Evolutionary conservation across 768 basidiomycete species (phyloP).

Genomic region (Aureoboletus auriporus): DNA sequence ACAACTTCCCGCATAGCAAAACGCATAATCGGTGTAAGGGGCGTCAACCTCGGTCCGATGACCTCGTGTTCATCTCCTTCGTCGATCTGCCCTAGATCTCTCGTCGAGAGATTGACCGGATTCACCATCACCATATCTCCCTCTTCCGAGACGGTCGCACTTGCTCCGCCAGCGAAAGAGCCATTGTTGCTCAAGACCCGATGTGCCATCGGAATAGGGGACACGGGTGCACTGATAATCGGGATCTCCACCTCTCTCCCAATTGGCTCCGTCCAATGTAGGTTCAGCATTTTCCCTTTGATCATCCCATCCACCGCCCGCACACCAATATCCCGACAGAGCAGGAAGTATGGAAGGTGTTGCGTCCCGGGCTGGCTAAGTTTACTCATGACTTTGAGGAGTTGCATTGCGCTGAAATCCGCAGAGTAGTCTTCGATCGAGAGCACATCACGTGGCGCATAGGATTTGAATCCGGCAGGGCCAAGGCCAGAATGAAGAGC

Average conservation of each 20-base stretch:
- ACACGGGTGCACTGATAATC: slow-evolving; percentile 23
- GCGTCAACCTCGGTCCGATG: slow-evolving; percentile 72
- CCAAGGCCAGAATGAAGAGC: slow-evolving; percentile 56
- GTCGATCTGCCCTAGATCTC: slow-evolving; percentile 43
- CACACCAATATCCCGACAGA: slow-evolving; percentile 82
- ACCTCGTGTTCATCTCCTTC: slow-evolving; percentile 52
- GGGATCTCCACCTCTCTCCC: slow-evolving; percentile 45
- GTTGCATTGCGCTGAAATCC: slow-evolving; percentile 75
- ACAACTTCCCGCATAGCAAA: slow-evolving; percentile 84
- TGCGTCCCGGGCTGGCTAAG: slow-evolving; percentile 60
- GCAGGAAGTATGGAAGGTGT: slow-evolving; percentile 73
- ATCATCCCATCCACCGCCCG: slow-evolving; percentile 84
- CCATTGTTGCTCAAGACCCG: slow-evolving; percentile 24
- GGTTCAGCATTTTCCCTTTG: slow-evolving; percentile 66
- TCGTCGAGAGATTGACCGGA: slow-evolving; percentile 33
- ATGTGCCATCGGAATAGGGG: slow-evolving; percentile 25
- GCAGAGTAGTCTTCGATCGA: slow-evolving; percentile 46
- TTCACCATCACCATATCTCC: slow-evolving; percentile 48
- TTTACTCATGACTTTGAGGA: slow-evolving; percentile 78
- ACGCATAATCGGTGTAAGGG: slow-evolving; percentile 77
- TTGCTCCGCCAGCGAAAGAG: slow-evolving; percentile 30
- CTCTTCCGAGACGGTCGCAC: slow-evolving; percentile 41
- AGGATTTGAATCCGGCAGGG: slow-evolving; percentile 61
- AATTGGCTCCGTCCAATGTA: slow-evolving; percentile 73
- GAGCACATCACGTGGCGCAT: slow-evolving; percentile 28